phyloP scores from a whole-genome alignment of 2,329 filamentous ascomycete genomes.

The Fusarium keratoplasticum region DNA sequence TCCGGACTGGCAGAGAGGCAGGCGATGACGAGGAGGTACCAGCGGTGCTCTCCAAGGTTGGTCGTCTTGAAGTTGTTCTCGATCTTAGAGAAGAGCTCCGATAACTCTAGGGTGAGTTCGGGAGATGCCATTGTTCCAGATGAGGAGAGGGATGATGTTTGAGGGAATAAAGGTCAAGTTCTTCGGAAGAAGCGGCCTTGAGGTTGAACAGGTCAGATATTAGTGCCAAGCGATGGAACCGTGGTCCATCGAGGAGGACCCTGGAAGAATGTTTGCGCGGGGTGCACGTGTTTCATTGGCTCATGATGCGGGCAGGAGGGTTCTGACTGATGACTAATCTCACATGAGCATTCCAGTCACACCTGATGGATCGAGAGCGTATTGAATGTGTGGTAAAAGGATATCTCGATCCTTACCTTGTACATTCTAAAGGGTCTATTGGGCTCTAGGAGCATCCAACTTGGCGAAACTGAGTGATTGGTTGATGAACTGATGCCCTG shows the following conservation, averaged over 20 bases:
- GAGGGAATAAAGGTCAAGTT: not conserved
- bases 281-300: not conserved
- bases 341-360: not conserved
- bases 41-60: conserved; percentile 25
- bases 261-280: not conserved
- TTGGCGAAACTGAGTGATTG: not conserved
- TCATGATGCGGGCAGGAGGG: not conserved
- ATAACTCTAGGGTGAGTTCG: conserved; percentile 16
- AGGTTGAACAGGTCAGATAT: not conserved
- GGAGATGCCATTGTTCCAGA: not conserved
- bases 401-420: not conserved
- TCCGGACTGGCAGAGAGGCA: conserved; percentile 35
- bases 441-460: too few relatives aligned
- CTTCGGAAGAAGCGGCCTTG: not conserved
- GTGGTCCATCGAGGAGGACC: not conserved
- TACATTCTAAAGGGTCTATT: not conserved
- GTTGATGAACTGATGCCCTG: not conserved
- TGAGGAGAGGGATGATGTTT: not conserved
- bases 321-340: not conserved
- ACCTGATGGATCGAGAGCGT: too few relatives aligned
- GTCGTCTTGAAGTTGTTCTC: conserved; percentile 28
- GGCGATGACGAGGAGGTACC: conserved; percentile 35
- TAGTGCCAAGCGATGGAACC: not conserved
- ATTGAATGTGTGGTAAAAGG: not conserved
- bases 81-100: conserved; percentile 25